Percentiles rank a stretch among this genome's conserved stretches.
Conservation (phyloP, 352 stramenopile species). For the Pythium sp. region DNA sequence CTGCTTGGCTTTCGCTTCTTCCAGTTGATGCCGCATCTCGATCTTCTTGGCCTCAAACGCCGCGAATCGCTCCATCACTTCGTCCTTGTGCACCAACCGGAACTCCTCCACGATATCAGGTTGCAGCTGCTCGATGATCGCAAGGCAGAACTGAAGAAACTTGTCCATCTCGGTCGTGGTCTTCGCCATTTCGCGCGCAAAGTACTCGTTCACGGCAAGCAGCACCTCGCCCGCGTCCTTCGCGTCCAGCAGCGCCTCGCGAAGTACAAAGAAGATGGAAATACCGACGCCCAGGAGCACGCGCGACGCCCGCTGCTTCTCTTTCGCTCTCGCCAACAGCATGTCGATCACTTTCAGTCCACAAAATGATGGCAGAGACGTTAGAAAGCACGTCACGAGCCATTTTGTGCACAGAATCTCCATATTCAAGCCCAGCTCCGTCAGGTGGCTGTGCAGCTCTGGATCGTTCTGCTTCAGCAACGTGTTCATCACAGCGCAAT, state of each 20-base stretch:
- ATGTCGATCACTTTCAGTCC: conserved; percentile 81
- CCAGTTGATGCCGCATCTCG: conserved; percentile 79
- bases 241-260: conserved; percentile 50
- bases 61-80: conserved; percentile 78
- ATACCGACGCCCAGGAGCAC: conserved; percentile 74
- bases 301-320: conserved; percentile 64
- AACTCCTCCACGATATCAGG: conserved; percentile 73
- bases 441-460: conserved; percentile 66
- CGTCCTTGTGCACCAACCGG: conserved; percentile 71
- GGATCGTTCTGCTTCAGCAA: conserved; percentile 74
- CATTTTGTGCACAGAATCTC: conserved; percentile 87
- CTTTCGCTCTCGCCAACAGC: conserved; percentile 55
- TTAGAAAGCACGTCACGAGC: conserved; percentile 86
- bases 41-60: conserved; percentile 84
- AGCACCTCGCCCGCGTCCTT: conserved; percentile 81
- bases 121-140: conserved; percentile 70
- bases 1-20: conserved; percentile 60
- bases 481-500: conserved; percentile 82
- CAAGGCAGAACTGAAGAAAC: conserved; percentile 60
- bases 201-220: conserved; percentile 77
- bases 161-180: conserved; percentile 66
- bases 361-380: conserved; percentile 62
- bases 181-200: conserved; percentile 65
- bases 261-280: conserved; percentile 74
- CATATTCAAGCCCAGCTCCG: conserved; percentile 81